Evolutionary conservation across 257 asterid species (phyloP), one percentile per base, ranked within the genome.

Genomic region (Ophiorrhiza pumila): DNA sequence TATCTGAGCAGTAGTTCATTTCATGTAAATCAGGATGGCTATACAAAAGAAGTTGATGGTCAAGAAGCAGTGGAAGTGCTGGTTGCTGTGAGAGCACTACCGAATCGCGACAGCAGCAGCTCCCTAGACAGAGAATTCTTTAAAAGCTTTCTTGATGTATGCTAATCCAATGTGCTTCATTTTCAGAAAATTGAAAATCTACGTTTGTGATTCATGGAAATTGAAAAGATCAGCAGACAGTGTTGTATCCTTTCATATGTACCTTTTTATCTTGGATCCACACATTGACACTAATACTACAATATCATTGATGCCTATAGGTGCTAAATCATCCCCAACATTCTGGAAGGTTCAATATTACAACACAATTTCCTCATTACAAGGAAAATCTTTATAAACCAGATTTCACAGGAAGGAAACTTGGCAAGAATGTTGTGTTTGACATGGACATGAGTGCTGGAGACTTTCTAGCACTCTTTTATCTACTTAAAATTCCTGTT

Each of bases 391-490:
- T 83, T 11, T 68, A 71, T 85, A 89, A 71, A 82, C 96, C 96
- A 50, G 87, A 86, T 64, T 72, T 87, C 6, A 74, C 52, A 49
- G 89, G 87, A 41, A 83, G 77, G 77, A 42, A 27, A 22, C 87
- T 82, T 7, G 97, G 97, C 27, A 89, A 81, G 63, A 84, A 80
- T 69, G 85, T 91, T 7, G 85, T 93, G 52, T 93, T 93, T 56
- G 98, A 93, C 88, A 91, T 88, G 96, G 97, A 93, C 80, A 85
- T 93, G 98, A 91, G 98, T 77, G 85, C 88, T 53, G 98, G 98
- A 77, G 98, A 93, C 82, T 89, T 93, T 78, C 76, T 93, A 68
- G 88, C 98, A 59, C 94, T 93, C 62, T 76, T 93, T 69, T 91
- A 87, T 78, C 96, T 93, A 75, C 96, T 91, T 69, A 91, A 93